Evolutionary conservation across 73 alveolate species (phyloP), one percentile per base, ranked within the genome.

Genomic region (Paramecium sexaurelia): DNA sequence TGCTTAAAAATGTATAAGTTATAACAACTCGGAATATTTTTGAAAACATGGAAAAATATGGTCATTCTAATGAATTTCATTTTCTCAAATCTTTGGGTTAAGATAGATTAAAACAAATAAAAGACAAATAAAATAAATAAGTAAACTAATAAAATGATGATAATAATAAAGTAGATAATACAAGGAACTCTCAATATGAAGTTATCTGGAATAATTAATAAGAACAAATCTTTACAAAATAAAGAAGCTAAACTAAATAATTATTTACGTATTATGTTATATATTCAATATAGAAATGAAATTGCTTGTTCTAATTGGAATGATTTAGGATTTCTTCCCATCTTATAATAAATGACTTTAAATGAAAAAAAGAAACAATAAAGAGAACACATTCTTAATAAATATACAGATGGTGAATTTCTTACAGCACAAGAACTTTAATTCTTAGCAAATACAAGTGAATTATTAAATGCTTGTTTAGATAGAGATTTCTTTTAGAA

Each of bases 401-500:
- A 61, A 61, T 86, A 86, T 39, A 75, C 67, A 37, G 93, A 86
- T 55, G 93, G 93, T 5, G 93, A 86, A 24, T 57, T 71, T 26
- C 33, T 86, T 13, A 86, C 93, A 37, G 91, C 91, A 0, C 55
- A 88, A 69, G 94, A 88, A 88, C 83, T 88, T n/a, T 45, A 88
- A 68, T 47, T 88, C 10, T 26, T 88, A 88, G 91, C 91, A 10
- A 88, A 88, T 6, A 88, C 91, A 0, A 88, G 94, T 88, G 94
- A 88, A 86, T 56, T 88, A 43, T 82, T 88, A 37, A 88, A 88
- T 39, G 83, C 93, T 56, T 86, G 93, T 69, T 45, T 88, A 5
- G 94, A 88, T 88, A 73, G 55, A 9, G 87, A 88, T 43, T 88
- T 88, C 73, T 47, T 66, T 61, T 88, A 51, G 7, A 88, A 43